Base-by-base conservation (phyloP, 495 filamentous ascomycete species). In the Penicillium coffeae region DNA sequence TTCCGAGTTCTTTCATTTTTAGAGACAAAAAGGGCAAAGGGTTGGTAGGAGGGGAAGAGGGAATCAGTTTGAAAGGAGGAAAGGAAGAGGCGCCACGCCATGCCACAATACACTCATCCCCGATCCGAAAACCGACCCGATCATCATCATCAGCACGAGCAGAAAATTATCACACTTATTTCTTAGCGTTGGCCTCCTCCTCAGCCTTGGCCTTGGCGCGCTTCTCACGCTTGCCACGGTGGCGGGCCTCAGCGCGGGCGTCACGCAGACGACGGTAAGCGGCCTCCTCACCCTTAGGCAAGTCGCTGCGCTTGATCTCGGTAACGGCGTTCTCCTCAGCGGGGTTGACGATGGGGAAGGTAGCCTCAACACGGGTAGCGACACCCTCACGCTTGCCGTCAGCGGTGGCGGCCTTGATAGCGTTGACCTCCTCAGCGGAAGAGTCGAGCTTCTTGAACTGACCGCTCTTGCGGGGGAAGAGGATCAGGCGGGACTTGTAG, bases 401-500 rank as follows among this genome's bases (percentile, higher is more conserved):
- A 45, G 65, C 67, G 51, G 71, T 68, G 37, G 69, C 64, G 48
- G 68, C 68, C 79, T 90, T 84, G 72, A 77, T 84, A 51, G 76
- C 79, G 65, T 83, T 83, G 73, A 93, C 81, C 55, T 95, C 90
- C 71, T 93, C 90, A 56, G 81, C 83, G 68, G 87, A 83, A 64
- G 88, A 85, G 74, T 96, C 93, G 69, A 84, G 82, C 62, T 84
- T 85, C 86, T 92, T 96, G 75, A 83, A 78, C 77, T 93, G 86
- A 75, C 90, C 89, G 66, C 81, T 78, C 76, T 89, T 92, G 80
- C 90, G 90, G 64, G 93, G 93, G 85, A 97, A 97, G 71, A 98
- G 78, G 76, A 98, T 95, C 66, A 98, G 74, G 65, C 90, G 88
- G 57, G 81, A 82, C 77, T 85, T 87, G 90, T 96, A 98, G 68